Evolutionary conservation across 768 basidiomycete genomes (phyloP), one percentile per base, ranked within the genome.

Genomic region (Hypholoma fasciculare): DNA sequence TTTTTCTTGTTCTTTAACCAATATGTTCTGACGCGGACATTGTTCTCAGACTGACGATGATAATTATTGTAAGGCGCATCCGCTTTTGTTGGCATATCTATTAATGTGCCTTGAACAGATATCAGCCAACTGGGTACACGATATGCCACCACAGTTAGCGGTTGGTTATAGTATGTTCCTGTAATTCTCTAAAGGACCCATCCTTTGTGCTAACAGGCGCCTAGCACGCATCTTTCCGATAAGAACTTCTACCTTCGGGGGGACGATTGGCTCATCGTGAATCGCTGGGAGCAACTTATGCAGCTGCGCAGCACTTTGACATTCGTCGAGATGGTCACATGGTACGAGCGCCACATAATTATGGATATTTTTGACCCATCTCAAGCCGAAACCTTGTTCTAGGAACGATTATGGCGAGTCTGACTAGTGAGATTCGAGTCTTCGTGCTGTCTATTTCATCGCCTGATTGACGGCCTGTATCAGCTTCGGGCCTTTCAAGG

Each of bases 321-420:
- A 0, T 81, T 88, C 63, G 79, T 87, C 39, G 88, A 91, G 73
- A 80, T 91, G 73, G 74, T 85, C 43, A 89, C 84, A 49, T 92
- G 88, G 89, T 81, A 61, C 38, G 30, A 34, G 6, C 30, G 30
- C 30, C 30, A 34, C 30, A 34, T 34, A 34, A 34, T 9, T 7
- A 3, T 34, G 9, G 30, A 34, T 34, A 34, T 34, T 34, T 34
- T 34, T 34, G 30, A 34, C 30, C 30, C 30, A 34, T 34, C 30
- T 34, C 30, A 34, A 34, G 30, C 30, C 30, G 30, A 34, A 9
- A 39, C 23, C 26, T 26, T 34, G 40, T 13, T 47, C 44, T 44
- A 82, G 81, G 80, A 92, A 92, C 72, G 87, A 91, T 67, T 91
- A 78, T 61, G 89, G 89, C 62, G 90, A 92, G 74, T 88, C 87